Conservation (phyloP, 768 basidiomycete genomes). For the Lanmaoa rubissima region DNA sequence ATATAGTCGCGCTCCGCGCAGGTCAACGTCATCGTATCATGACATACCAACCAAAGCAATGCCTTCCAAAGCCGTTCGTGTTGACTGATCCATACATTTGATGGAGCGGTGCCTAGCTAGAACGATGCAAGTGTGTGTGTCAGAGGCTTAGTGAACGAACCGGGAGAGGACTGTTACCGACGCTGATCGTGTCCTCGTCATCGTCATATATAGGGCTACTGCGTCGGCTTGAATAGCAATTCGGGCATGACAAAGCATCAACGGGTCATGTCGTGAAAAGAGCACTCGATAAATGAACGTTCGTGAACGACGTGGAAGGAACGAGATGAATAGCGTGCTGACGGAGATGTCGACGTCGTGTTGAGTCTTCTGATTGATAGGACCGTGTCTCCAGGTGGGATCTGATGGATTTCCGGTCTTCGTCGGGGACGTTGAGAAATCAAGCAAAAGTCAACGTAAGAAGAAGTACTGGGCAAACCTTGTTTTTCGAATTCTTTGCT, state of each 20-base stretch:
- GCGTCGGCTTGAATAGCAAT: no score
- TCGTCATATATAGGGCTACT: no score
- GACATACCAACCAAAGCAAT: not conserved
- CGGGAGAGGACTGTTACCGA: not conserved
- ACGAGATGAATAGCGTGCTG: not conserved
- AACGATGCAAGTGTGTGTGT: not conserved
- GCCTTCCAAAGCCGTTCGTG: not conserved
- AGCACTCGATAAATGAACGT: not conserved
- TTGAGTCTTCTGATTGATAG: not conserved
- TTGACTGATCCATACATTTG: not conserved
- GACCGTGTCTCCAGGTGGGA: not conserved
- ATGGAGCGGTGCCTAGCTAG: not conserved
- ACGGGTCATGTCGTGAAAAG: no score
- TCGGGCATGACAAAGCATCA: conserved; percentile 3
- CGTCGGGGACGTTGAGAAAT: not conserved
- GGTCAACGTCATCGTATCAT: not conserved
- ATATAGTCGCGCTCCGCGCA: conserved; percentile 12
- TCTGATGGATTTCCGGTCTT: not conserved
- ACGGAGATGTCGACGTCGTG: not conserved
- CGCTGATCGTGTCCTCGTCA: no score
- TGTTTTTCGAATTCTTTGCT: not conserved
- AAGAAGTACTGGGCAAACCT: not conserved
- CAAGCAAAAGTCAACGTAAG: not conserved
- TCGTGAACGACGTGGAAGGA: not conserved
- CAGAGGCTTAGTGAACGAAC: not conserved